Base-by-base conservation (phyloP, 805 yeast species). In the Candida suzukii region DNA sequence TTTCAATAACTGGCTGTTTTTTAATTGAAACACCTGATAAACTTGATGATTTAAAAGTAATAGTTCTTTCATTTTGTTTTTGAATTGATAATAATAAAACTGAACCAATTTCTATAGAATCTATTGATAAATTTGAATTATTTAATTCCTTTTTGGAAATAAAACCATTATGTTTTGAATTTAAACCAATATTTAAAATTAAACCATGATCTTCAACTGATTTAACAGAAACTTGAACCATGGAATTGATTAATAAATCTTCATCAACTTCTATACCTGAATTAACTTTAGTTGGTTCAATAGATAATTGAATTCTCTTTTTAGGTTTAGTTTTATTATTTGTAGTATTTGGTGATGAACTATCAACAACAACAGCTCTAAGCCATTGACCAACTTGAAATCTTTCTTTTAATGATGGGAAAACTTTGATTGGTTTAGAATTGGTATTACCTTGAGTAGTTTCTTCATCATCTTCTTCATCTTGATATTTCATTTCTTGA, bases 171-270 rank as follows among this genome's bases (percentile, higher is more conserved):
- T 73, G 43, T 6, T 70, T 74, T 9, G 60, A 60, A 18, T 36
- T 17, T 39, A 71, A 57, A 27, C 97, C 97, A 31, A 83, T 60
- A 50, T 81, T 83, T 34, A 91, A 63, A 42, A 86, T 76, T 20
- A 79, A 74, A 63, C 99, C 99, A 58, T 88, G 96, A 58, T 93
- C 99, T 70, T 93, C 98, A 20, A 86, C 63, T 37, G 95, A 82
- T 46, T 70, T 73, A 19, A 93, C 78, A 2, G 86, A 70, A 20
- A 80, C 90, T 63, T 93, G 99, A 2, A 93, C 56, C 4, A 83
- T 56, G 44, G 75, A 69, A 35, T 87, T 88, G 22, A 69, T 52
- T 6, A 67, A 62, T 38, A 85, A 61, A 57, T 88, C 97, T 35
- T 81, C 88, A n/a, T n/a, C n/a, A 4, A 68, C 74, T 41, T 67